A percentile compares a stretch with the other conserved stretches of the same genome.
phyloP scores from a whole-genome alignment of 1,284 basidiomycete genomes.

The Flammula alnicola region DNA sequence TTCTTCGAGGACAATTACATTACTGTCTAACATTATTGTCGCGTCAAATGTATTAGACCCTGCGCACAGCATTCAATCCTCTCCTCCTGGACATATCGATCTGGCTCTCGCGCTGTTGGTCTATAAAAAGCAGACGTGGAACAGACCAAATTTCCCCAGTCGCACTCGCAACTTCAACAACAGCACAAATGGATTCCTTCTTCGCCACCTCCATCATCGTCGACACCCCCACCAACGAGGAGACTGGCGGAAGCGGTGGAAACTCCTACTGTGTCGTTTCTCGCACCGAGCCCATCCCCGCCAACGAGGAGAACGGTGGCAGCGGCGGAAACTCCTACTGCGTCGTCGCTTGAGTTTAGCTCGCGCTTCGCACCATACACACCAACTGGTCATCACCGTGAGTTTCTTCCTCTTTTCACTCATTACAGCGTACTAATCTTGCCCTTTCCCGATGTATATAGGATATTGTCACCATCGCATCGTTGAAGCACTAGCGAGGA shows the following conservation, averaged over 20 bases:
- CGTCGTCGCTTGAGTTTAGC: conserved; percentile 12
- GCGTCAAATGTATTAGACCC: too few species aligned
- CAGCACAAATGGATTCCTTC: conserved; percentile 21
- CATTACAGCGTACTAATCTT: not conserved
- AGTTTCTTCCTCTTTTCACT: not conserved
- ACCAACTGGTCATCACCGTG: not conserved
- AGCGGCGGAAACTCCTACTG: conserved; percentile 15
- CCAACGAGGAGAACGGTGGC: conserved; percentile 15
- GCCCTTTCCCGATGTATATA: too few species aligned
- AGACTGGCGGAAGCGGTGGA: not conserved
- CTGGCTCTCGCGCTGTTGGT: too few species aligned
- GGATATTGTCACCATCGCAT: not conserved
- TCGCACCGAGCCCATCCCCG: conserved; percentile 11
- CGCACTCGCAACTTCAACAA: conserved; percentile 3
- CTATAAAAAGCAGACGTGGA: too few species aligned
- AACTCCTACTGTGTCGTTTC: not conserved
- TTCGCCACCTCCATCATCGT: conserved; percentile 5
- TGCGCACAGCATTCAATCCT: too few species aligned
- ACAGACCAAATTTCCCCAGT: too few species aligned
- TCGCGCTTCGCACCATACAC: not conserved
- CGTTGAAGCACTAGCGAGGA: not conserved
- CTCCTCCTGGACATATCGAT: too few species aligned
- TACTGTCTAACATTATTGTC: too few species aligned
- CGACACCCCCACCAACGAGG: not conserved
- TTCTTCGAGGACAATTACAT: too few species aligned